A percentile compares a stretch with the other conserved stretches of the same genome.
These are phyloP conservation scores for Lathyrus oleraceus DNA, from an alignment of 306 rosid species.

Conservation along the genomic window DNA sequence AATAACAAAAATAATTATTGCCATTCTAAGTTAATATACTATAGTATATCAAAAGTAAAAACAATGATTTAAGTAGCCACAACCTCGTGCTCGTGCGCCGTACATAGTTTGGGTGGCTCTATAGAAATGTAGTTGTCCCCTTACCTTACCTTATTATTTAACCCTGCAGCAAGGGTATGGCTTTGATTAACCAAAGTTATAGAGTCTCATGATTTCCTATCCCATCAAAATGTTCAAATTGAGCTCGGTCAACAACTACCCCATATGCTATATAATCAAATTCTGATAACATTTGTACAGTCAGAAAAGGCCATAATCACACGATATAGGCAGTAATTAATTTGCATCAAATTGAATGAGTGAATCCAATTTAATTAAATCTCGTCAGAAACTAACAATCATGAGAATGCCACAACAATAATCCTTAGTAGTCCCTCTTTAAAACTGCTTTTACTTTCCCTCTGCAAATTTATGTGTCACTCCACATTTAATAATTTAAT, in stretches of 20 bases:
- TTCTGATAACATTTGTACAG: constrained; percentile 22
- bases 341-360: constrained; percentile 38
- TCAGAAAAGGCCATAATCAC: constrained; percentile 42
- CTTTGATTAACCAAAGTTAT: constrained; percentile 15
- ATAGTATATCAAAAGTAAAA: too few species aligned
- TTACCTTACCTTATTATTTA: not conserved
- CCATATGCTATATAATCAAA: constrained; percentile 27
- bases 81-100: not conserved
- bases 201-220: constrained; percentile 39
- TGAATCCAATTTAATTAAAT: constrained; percentile 41
- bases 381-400: constrained; percentile 56
- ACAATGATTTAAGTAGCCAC: not conserved
- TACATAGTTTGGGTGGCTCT: not conserved
- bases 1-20: too few species aligned
- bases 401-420: constrained; percentile 53
- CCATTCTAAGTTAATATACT: too few species aligned
- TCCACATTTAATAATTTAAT: constrained; percentile 21
- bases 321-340: constrained; percentile 37
- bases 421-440: constrained; percentile 38
- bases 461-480: constrained; percentile 37
- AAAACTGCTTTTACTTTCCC: constrained; percentile 38
- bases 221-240: constrained; percentile 23
- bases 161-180: not conserved
- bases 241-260: constrained; percentile 31
- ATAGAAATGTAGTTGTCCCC: constrained; percentile 1